Base-by-base conservation (phyloP, 257 asterid species). In the Eustoma russellianum region DNA sequence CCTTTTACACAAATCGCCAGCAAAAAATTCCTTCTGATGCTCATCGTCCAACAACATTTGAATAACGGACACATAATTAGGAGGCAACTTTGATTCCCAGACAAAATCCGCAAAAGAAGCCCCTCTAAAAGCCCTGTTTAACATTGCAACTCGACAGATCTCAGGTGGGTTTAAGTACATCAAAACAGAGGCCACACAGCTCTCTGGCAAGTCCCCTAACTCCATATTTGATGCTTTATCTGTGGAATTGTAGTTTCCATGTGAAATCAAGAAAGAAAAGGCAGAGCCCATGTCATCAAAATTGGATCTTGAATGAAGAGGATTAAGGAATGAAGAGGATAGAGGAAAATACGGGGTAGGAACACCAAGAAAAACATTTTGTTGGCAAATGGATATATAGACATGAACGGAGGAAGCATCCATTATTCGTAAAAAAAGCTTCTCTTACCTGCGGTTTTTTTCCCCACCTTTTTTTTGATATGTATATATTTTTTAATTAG, bases 21-120 rank as follows among this genome's bases (percentile, higher is more conserved):
- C 38, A 33, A 70, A 65, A 40, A 45, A 50, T 24, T 57, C 61
- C 7, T 50, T 17, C 14, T 55, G 38, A 11, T 45, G 54, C 33
- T 38, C 47, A 41, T 30, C 18, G 30, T 60, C 68, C 63, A 72
- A 85, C 0, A 89, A 78, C 56, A 85, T 83, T 33, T 56, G 71
- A 53, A 83, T 77, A 12, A 89, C 77, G 50, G 81, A 70, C 17
- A 17, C 71, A 62, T 83, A 88, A 74, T 88, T 85, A 43, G 45
- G 2, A 1, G 95, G 97, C 67, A 88, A 65, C 63, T 88, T 88
- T 0, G 87, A 83, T 33, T 70, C 92, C 97, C 95, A 88, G 14
- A 88, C 86, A 61, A 80, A 88, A 78, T 88, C 95, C 6, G 97
- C 95, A 5, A 77, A 71, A 43, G 94, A 70, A 9, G 97, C 97